Evolutionary conservation across 2,329 filamentous ascomycete species (phyloP), one percentile per base, ranked within the genome.

Genomic region (Phyllosticta capitalensis): DNA sequence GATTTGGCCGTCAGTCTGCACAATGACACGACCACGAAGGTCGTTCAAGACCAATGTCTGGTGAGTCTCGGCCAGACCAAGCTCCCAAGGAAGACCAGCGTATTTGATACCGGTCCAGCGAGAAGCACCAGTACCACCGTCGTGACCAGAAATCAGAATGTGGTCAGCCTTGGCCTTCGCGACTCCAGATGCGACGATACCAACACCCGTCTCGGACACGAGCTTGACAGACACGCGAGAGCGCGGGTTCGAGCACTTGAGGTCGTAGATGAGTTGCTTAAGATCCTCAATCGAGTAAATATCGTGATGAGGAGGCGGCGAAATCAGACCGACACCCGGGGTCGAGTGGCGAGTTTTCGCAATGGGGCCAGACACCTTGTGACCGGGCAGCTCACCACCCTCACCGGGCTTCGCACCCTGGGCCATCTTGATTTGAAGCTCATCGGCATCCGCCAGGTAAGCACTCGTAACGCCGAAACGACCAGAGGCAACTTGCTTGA

Each of bases 61-160:
- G 72, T 97, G 92, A 52, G 92, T 96, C 79, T 97, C 92, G 5
- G 92, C 92, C 67, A 97, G 87, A 83, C 92, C 92, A 66, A 97
- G 74, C 75, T 97, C 92, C 92, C 92, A 97, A 24, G 92, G 92
- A 38, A 96, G 84, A 82, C 92, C 92, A 55, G 92, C 92, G 73
- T 96, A 96, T 76, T 96, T 96, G 84, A 96, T 96, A 80, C 92
- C 92, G 69, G 92, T 97, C 92, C 92, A 97, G 74, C 92, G 82
- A 56, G 92, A 96, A 62, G 92, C 92, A 80, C 92, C 92, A 62
- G 92, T 97, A 74, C 92, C 92, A 80, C 92, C 92, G 70, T 97
- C 92, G 71, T 97, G 92, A 66, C 92, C 92, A 64, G 92, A 96
- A 69, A 97, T 96, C 68, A 97, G 77, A 65, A 97, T 96, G 76